Conservation (phyloP, 257 asterid species). For the Scutellaria galericulata region DNA sequence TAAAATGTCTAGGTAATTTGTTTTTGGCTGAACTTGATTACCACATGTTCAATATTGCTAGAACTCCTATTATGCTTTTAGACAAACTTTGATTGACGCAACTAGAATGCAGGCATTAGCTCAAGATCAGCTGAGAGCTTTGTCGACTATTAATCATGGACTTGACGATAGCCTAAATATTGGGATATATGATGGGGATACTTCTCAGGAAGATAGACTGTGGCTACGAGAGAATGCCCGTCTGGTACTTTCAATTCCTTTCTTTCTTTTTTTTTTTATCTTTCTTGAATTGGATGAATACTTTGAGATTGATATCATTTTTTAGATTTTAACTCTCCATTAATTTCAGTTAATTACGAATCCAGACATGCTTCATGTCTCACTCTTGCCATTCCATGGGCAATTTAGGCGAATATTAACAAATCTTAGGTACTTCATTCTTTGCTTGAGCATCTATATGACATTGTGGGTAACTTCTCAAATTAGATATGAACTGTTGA, state of each 20-base stretch:
- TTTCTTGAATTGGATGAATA: conserved; percentile 28
- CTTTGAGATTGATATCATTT: conserved; percentile 30
- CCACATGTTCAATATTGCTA: conserved; percentile 28
- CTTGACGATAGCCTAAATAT: conserved; percentile 65
- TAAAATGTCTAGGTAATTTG: conserved; percentile 18
- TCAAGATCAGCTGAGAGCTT: conserved; percentile 91
- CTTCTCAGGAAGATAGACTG: conserved; percentile 77
- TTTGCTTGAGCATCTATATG: conserved; percentile 33
- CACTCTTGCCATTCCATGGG: conserved; percentile 85
- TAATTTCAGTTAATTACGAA: conserved; percentile 84
- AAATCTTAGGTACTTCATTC: conserved; percentile 69
- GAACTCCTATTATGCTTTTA: conserved; percentile 29
- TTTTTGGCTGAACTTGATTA: conserved; percentile 28
- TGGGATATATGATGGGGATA: conserved; percentile 97
- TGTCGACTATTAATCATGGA: conserved; percentile 61
- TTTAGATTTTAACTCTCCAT: conserved; percentile 27
- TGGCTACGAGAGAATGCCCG: conserved; percentile 91
- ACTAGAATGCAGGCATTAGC: conserved; percentile 81
- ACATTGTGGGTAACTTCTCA: conserved; percentile 19
- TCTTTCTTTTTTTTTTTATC: background rate
- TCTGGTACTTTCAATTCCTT: conserved; percentile 54
- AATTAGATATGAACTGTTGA: conserved; percentile 26
- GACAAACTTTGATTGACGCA: conserved; percentile 34
- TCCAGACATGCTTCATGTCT: conserved; percentile 95
- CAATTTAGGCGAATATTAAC: conserved; percentile 80